These are phyloP conservation scores for Penicillium paradoxum DNA, from an alignment of 495 filamentous ascomycete genomes.

Conservation along the genomic window DNA sequence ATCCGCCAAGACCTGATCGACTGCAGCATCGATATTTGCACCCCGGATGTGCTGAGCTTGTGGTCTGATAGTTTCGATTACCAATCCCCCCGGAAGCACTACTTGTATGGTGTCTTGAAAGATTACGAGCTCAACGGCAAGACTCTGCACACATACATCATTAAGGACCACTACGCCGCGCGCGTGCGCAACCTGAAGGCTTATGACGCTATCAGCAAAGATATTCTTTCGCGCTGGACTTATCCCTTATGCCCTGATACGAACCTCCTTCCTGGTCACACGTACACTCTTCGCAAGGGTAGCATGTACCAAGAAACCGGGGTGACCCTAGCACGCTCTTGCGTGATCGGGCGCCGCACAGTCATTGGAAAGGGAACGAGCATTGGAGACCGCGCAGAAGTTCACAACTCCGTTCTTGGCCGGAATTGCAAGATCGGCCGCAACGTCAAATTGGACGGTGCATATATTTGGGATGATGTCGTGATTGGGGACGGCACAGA, in stretches of 20 bases:
- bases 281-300: constrained; percentile 61
- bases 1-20: constrained; percentile 86
- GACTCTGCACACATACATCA: constrained; percentile 85
- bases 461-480: constrained; percentile 87
- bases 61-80: constrained; percentile 99
- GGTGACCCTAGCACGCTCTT: constrained; percentile 67
- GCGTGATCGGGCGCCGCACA: constrained; percentile 56
- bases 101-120: constrained; percentile 85
- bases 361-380: constrained; percentile 73
- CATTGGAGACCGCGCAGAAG: constrained; percentile 63
- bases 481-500: constrained; percentile 66
- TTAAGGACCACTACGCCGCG: constrained; percentile 71
- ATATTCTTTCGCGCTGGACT: constrained; percentile 84
- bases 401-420: constrained; percentile 73
- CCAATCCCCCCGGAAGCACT: constrained; percentile 80
- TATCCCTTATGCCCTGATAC: constrained; percentile 90
- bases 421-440: constrained; percentile 79
- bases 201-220: constrained; percentile 86
- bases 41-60: constrained; percentile 85
- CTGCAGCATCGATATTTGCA: constrained; percentile 96
- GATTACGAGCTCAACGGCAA: constrained; percentile 96
- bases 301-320: constrained; percentile 66
- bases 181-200: constrained; percentile 79
- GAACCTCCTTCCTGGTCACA: constrained; percentile 72
- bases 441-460: constrained; percentile 70